Base-by-base conservation (phyloP, 139 green algal genomes). In the Auxenochlorella pyrenoidosa region DNA sequence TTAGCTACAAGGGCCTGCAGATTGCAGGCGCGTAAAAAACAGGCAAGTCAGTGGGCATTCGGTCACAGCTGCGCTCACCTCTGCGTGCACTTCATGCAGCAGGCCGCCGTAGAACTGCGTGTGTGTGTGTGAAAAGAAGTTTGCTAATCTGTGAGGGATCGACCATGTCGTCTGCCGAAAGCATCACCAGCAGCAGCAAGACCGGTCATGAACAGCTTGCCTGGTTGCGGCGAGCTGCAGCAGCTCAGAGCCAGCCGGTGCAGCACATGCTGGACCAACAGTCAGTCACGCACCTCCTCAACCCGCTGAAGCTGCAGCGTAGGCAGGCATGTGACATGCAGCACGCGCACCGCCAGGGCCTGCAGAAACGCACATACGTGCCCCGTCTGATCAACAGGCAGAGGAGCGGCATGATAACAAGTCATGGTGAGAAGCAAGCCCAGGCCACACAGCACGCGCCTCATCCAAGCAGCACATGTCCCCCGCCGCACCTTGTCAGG, bases 311-410 rank as follows among this genome's bases (percentile, higher is more conserved):
- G 66, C 82, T 78, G 66, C 24, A 71, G 32, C 1, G 82, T 86
- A 44, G 82, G 82, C 82, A 86, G 82, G 82, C 82, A 79, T n/a
- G 66, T 86, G 82, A 86, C 22, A 43, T 79, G 82, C 66, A 86
- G 82, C 66, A 79, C 5, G 80, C 80, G 63, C 28, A 26, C 59
- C 18, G 80, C 80, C 60, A 85, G 63, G 19, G 72, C 63, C 80
- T 85, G 80, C 59, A 81, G 30, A 19, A 40, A 60, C 24, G n/a
- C 30, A 43, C n/a, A 34, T 3, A 65, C 21, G 68, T 19, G n/a
- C 47, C n/a, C n/a, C n/a, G n/a, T n/a, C 10, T 54, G 47, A 6
- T 54, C 47, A 54, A 54, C 68, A 75, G 68, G 68, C 68, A 44
- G 32, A 22, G 34, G 5, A 44, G 4, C 5, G 8, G 12, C 59